Evolutionary conservation across 1,139 yeast genomes (phyloP), one percentile per base, ranked within the genome.

Genomic region (Wickerhamomyces sp.): DNA sequence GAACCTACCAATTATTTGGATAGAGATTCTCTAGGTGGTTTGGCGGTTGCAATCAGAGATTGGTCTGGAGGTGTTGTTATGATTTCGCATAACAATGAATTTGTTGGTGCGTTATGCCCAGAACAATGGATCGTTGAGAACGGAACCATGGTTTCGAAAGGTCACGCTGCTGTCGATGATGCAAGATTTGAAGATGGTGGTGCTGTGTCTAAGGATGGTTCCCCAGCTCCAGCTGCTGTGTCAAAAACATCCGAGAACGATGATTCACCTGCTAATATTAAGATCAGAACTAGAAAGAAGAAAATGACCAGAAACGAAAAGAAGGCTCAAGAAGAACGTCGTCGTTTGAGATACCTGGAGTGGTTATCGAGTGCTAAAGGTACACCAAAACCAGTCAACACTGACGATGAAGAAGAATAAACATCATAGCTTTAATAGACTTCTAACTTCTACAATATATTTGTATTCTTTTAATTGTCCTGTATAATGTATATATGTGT

Each of bases 1-100:
- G 98, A 92, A 76, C 98, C 98, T 61, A 92, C 98, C 58, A 92
- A 92, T 69, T 92, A 92, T 74, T 75, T 92, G 68, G 98, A 92
- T 67, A 81, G 98, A 71, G 98, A 92, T 62, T 90, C 97, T 21
- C 73, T 92, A 47, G 98, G 98, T 60, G 98, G 97, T 36, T 74
- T 92, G 52, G 97, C 98, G 16, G 79, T 90, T 54, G 98, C 98
- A 40, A 92, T 92, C 59, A 81, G 97, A 66, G 97, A 89, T 63
- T 92, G 97, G 97, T 67, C 78, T 47, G 98, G 98, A 59, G 97
- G 97, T 67, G 97, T 92, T 45, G 95, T 90, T 45, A 88, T 92
- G 96, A 92, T 92, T 69, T 89, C 97, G 45, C 98, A 92, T 71
- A 90, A 90, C 71, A 85, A 82, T 58, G 98, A 92, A 65, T 92